A percentile compares a stretch with the other conserved stretches of the same genome.
Evolutionary conservation across 164 flowering plant species (phyloP).

Genomic region (Umbilicus rupestris): DNA sequence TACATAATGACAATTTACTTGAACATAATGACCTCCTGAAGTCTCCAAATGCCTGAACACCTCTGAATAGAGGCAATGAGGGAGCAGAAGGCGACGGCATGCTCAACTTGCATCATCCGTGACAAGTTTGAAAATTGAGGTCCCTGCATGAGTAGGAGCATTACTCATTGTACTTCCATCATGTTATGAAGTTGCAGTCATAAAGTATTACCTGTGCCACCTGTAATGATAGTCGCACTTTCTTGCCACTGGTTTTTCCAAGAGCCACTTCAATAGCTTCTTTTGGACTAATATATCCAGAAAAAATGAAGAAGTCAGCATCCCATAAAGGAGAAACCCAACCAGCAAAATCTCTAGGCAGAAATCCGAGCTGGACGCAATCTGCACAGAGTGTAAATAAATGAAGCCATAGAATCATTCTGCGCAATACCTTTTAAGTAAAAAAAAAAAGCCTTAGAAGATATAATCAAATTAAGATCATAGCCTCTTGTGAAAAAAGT

Average conservation of each 20-base stretch:
- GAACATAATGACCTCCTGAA: slow-evolving; percentile 48
- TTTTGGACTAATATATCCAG: slow-evolving; percentile 50
- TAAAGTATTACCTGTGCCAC: slow-evolving; percentile 54
- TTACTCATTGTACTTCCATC: neutral
- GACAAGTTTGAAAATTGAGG: slow-evolving; percentile 42
- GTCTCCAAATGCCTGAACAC: slow-evolving; percentile 66
- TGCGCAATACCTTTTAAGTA: neutral
- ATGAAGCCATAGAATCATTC: neutral
- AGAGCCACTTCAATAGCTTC: slow-evolving; percentile 73
- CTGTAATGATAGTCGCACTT: slow-evolving; percentile 49
- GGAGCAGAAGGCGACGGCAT: slow-evolving; percentile 51
- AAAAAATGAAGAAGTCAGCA: slow-evolving; percentile 55
- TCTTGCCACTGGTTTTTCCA: slow-evolving; percentile 36
- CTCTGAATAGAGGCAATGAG: slow-evolving; percentile 67
- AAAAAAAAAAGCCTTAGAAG: neutral
- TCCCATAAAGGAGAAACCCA: slow-evolving; percentile 90
- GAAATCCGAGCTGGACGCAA: slow-evolving; percentile 74
- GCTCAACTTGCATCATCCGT: slow-evolving; percentile 33
- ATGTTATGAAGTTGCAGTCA: neutral
- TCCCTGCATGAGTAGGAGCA: slow-evolving; percentile 41
- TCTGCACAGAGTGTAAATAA: slow-evolving; percentile 24
- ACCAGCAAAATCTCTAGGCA: slow-evolving; percentile 67
- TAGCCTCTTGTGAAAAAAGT: too few species aligned
- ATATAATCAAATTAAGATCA: neutral
- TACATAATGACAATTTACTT: neutral